phyloP scores from a whole-genome alignment of 345 rosid species.

The Populus nigra region DNA sequence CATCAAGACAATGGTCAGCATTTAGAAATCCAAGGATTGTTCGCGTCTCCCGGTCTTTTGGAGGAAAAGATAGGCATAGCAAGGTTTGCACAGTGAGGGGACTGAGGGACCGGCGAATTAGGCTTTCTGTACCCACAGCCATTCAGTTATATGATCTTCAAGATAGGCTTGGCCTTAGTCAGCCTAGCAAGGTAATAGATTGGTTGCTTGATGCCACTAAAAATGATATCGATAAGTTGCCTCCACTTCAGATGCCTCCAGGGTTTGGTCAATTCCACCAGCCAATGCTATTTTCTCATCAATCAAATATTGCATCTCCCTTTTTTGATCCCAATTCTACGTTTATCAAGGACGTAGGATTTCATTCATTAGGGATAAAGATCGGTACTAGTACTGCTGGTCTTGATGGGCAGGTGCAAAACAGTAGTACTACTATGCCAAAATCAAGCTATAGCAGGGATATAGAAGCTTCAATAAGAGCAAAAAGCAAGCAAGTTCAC shows the following conservation, averaged over 20 bases:
- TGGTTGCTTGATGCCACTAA: slow-evolving; percentile 82
- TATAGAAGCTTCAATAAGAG: slow-evolving; percentile 38
- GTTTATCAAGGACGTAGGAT: slow-evolving; percentile 18
- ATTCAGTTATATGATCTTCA: slow-evolving; percentile 89
- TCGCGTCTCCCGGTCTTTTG: slow-evolving; percentile 76
- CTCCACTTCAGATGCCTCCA: slow-evolving; percentile 76
- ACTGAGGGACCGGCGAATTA: slow-evolving; percentile 75
- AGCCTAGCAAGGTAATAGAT: slow-evolving; percentile 92
- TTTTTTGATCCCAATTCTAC: slow-evolving; percentile 33
- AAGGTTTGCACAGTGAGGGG: slow-evolving; percentile 94
- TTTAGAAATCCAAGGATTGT: slow-evolving; percentile 91
- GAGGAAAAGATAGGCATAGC: slow-evolving; percentile 97
- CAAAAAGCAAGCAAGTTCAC: slow-evolving; percentile 37
- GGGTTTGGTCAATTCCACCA: slow-evolving; percentile 72
- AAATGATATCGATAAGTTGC: slow-evolving; percentile 78
- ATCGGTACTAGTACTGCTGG: slow-evolving; percentile 6
- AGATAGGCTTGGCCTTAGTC: slow-evolving; percentile 75
- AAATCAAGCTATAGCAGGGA: slow-evolving; percentile 45
- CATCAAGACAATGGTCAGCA: slow-evolving; percentile 82
- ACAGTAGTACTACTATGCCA: neutral
- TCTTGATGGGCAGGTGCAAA: slow-evolving; percentile 14
- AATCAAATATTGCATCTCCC: slow-evolving; percentile 23
- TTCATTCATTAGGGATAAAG: slow-evolving; percentile 40
- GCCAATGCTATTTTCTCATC: slow-evolving; percentile 35
- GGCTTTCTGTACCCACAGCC: slow-evolving; percentile 93